Conservation (phyloP, 495 filamentous ascomycete species). For the Geoglossum glabrum region DNA sequence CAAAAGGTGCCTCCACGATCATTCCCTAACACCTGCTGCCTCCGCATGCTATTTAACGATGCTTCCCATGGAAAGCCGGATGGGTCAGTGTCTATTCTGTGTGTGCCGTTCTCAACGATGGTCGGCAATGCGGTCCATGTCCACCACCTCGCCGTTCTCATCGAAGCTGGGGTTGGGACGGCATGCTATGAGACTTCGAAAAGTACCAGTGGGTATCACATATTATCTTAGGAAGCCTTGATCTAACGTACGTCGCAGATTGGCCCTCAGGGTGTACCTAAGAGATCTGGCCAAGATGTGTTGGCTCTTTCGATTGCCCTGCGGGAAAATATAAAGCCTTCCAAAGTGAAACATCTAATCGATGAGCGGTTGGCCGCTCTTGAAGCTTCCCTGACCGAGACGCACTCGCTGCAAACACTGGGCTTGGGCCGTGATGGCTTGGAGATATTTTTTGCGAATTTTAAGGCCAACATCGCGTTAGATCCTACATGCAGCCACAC, state of each 20-base stretch:
- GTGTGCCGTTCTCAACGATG: constrained; percentile 10
- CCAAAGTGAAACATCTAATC: neutral
- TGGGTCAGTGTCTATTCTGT: constrained; percentile 13
- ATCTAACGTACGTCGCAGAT: neutral
- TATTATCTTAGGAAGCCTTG: neutral
- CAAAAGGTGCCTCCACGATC: neutral
- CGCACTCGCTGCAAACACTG: neutral
- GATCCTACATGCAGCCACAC: neutral
- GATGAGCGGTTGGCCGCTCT: neutral
- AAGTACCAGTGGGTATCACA: neutral
- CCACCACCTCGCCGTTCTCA: neutral
- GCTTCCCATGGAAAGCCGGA: neutral
- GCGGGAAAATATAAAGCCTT: neutral
- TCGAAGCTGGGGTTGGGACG: neutral
- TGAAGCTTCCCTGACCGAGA: neutral
- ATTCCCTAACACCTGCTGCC: neutral
- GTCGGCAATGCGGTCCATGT: neutral
- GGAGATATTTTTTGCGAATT: constrained; percentile 7
- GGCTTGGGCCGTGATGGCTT: neutral
- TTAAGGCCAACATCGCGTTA: constrained; percentile 14
- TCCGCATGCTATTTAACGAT: neutral
- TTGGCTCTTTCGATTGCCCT: neutral
- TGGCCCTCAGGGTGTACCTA: neutral
- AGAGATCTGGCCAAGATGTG: too few species aligned
- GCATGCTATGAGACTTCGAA: neutral